Evolutionary conservation across 257 asterid species (phyloP), one percentile per base, ranked within the genome.

Genomic region (Solanum gandarillasii): DNA sequence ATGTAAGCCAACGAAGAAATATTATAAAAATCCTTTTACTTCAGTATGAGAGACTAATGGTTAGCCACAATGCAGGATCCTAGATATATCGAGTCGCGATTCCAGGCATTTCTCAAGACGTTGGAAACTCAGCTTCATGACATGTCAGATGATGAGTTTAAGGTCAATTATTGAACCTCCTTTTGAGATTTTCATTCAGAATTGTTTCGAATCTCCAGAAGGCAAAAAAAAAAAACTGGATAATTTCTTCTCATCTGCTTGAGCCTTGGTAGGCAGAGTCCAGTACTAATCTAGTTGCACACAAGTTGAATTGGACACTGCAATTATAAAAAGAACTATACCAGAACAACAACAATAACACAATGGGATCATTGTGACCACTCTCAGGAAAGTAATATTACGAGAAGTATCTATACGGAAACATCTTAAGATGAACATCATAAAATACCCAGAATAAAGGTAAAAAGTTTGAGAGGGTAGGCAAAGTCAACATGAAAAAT

Each of bases 71-170:
- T 68, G 85, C 92, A 97, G 99, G 98, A 96, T 86, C 99, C 99
- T 84, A 94, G 94, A 84, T 96, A 97, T 90, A 93, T 97, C 74
- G 97, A 95, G 91, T 91, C 89, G 86, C 95, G 99, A 89, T 98
- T 97, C 27, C 96, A 93, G 87, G 94, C 93, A 23, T 97, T 97
- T 91, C 95, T 97, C 70, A 92, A 92, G 94, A 92, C 89, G 91
- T 96, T 97, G 88, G 98, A 96, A 88, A 90, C 92, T 88, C 94
- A 94, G 93, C 98, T 97, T 86, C 90, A 92, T 78, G 98, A 95
- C 87, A 93, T 96, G 98, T 87, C 98, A 43, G 88, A 86, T 73
- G 98, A 95, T 12, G 99, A 97, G 91, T 97, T 95, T 87, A 90
- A 96, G 99, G 99, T 93, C 86, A 73, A 87, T 68, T 39, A 90